phyloP scores from a whole-genome alignment of 139 green algal genomes.

The Chlorella sp. region DNA sequence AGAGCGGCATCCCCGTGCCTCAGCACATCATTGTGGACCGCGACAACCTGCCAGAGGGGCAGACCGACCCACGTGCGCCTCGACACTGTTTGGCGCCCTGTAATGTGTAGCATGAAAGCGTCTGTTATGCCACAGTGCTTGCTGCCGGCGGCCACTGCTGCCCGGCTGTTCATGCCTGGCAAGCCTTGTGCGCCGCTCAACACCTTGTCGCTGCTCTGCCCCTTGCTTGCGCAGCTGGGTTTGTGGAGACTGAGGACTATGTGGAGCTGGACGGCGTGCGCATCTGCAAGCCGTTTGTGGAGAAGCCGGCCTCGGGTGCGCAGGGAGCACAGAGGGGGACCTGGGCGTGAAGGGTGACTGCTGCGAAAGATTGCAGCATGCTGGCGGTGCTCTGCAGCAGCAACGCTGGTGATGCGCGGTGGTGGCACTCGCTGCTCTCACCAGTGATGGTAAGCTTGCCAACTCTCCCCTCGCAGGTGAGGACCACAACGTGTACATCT shows the following conservation, averaged over 20 bases:
- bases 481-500: constrained; percentile 99
- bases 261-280: constrained; percentile 76
- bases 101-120: too few relatives aligned
- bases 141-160: too few relatives aligned
- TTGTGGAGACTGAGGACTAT: constrained; percentile 93
- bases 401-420: too few relatives aligned
- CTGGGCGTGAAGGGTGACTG: too few relatives aligned
- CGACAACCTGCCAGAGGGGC: constrained; percentile 53
- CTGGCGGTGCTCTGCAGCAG: too few relatives aligned
- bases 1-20: constrained; percentile 88
- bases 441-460: too few relatives aligned
- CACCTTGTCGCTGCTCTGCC: neutral
- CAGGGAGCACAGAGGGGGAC: too few relatives aligned
- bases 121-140: too few relatives aligned
- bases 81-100: neutral
- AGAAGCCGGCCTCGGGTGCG: constrained; percentile 89
- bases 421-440: too few relatives aligned
- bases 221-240: constrained; percentile 58
- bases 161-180: too few relatives aligned
- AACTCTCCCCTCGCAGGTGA: constrained; percentile 83
- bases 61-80: constrained; percentile 57
- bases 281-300: constrained; percentile 99
- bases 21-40: constrained; percentile 93
- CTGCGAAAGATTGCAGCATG: too few relatives aligned
- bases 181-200: neutral